Evolutionary conservation across 495 filamentous ascomycete genomes (phyloP).

Genomic region (Oleoguttula mirabilis): DNA sequence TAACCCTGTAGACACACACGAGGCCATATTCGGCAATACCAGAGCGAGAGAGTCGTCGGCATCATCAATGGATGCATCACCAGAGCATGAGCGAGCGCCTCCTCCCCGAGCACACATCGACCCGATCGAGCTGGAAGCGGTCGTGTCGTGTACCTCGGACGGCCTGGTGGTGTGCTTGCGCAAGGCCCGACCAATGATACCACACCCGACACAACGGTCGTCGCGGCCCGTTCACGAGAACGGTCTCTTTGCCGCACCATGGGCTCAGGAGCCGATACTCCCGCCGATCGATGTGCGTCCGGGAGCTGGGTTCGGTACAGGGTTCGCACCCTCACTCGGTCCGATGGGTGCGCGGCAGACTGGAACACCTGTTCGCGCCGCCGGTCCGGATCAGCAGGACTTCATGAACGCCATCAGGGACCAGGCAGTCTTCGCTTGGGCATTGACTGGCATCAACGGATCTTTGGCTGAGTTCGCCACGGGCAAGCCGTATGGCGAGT

Average conservation of each 20-base stretch:
- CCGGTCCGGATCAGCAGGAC: slow-evolving; percentile 31
- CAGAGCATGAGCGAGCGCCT: neutral
- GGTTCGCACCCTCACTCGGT: slow-evolving; percentile 26
- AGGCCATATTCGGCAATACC: slow-evolving; percentile 32
- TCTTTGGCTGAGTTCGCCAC: slow-evolving; percentile 51
- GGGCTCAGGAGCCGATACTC: slow-evolving; percentile 52
- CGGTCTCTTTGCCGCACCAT: slow-evolving; percentile 67
- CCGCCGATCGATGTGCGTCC: slow-evolving; percentile 21
- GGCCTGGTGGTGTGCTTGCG: slow-evolving; percentile 76
- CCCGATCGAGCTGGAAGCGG: slow-evolving; percentile 64
- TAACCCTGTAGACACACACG: slow-evolving; percentile 22
- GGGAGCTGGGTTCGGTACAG: slow-evolving; percentile 11
- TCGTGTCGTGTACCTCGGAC: slow-evolving; percentile 83
- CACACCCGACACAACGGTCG: slow-evolving; percentile 37
- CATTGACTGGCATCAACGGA: slow-evolving; percentile 69
- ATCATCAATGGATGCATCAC: slow-evolving; percentile 27
- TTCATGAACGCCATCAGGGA: slow-evolving; percentile 76
- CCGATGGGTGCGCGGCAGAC: slow-evolving; percentile 9
- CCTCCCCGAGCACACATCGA: slow-evolving; percentile 12
- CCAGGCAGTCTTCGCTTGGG: slow-evolving; percentile 75
- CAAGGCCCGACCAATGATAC: slow-evolving; percentile 58
- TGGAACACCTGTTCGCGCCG: slow-evolving; percentile 1
- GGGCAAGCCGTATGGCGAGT: slow-evolving; percentile 49
- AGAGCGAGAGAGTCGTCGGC: slow-evolving; percentile 26
- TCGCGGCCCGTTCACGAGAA: slow-evolving; percentile 42